Conservation (phyloP, 371 early-diverging fungal species). For the Mortierella sp. region DNA sequence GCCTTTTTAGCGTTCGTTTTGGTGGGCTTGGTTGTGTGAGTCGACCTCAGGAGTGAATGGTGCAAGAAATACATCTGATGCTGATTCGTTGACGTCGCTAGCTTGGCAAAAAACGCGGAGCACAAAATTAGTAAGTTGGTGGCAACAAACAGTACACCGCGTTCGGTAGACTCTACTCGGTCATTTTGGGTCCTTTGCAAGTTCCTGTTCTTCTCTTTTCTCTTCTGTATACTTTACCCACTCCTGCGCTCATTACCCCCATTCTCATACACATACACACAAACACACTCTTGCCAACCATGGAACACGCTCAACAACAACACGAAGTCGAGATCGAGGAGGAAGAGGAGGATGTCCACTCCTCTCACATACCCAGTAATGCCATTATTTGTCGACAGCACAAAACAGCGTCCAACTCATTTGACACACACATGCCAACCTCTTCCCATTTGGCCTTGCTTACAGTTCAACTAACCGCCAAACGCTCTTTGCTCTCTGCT, state of each 20-base stretch:
- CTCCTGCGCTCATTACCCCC: not conserved
- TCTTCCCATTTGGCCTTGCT: not conserved
- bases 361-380: constrained; percentile 46
- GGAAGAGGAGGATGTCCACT: constrained; percentile 37
- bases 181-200: no score
- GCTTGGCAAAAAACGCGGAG: no score
- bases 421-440: constrained; percentile 20
- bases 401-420: constrained; percentile 28
- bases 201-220: not conserved
- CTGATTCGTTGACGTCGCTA: not conserved
- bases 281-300: constrained; percentile 12
- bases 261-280: not conserved
- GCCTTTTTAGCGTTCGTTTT: not conserved
- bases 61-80: not conserved
- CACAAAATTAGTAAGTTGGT: no score
- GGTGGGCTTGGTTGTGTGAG: not conserved
- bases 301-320: constrained; percentile 49
- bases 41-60: not conserved
- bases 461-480: not conserved
- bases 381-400: not conserved
- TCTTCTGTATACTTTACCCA: not conserved
- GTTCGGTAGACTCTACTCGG: no score
- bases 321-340: constrained; percentile 38
- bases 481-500: not conserved
- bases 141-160: constrained; percentile 12